A percentile compares a stretch with the other conserved stretches of the same genome.
Evolutionary conservation across 2,329 filamentous ascomycete species (phyloP).

Genomic region (Colletotrichum graminicola): DNA sequence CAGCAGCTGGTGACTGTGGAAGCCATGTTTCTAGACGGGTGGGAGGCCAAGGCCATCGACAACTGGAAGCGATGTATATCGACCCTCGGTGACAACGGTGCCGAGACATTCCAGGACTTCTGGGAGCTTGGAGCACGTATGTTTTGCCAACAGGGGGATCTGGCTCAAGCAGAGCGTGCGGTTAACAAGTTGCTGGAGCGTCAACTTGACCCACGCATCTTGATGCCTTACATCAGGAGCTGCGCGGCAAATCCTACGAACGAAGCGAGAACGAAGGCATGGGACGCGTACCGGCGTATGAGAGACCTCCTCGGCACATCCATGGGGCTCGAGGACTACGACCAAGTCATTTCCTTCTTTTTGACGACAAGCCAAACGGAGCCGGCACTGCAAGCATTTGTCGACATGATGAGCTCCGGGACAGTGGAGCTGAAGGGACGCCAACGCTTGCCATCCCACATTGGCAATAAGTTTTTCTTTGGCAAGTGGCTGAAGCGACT

Average conservation of each 20-base stretch:
- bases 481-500: slow-evolving; percentile 90
- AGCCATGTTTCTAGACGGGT: slow-evolving; percentile 73
- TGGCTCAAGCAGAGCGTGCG: slow-evolving; percentile 69
- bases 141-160: slow-evolving; percentile 68
- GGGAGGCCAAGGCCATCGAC: slow-evolving; percentile 69
- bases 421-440: slow-evolving; percentile 61
- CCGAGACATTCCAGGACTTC: slow-evolving; percentile 64
- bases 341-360: slow-evolving; percentile 78
- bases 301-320: slow-evolving; percentile 68
- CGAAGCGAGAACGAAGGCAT: slow-evolving; percentile 68
- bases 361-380: slow-evolving; percentile 74
- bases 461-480: slow-evolving; percentile 83
- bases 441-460: slow-evolving; percentile 59
- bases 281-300: slow-evolving; percentile 75
- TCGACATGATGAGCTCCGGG: slow-evolving; percentile 86
- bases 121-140: slow-evolving; percentile 77
- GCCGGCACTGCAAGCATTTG: slow-evolving; percentile 81
- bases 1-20: slow-evolving; percentile 78
- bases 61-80: slow-evolving; percentile 72
- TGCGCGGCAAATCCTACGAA: slow-evolving; percentile 66
- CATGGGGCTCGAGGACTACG: slow-evolving; percentile 81
- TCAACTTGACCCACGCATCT: slow-evolving; percentile 64
- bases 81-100: slow-evolving; percentile 61
- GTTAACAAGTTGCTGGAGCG: slow-evolving; percentile 66
- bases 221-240: slow-evolving; percentile 78